phyloP scores from a whole-genome alignment of 306 rosid species.

The Comarum palustre region DNA sequence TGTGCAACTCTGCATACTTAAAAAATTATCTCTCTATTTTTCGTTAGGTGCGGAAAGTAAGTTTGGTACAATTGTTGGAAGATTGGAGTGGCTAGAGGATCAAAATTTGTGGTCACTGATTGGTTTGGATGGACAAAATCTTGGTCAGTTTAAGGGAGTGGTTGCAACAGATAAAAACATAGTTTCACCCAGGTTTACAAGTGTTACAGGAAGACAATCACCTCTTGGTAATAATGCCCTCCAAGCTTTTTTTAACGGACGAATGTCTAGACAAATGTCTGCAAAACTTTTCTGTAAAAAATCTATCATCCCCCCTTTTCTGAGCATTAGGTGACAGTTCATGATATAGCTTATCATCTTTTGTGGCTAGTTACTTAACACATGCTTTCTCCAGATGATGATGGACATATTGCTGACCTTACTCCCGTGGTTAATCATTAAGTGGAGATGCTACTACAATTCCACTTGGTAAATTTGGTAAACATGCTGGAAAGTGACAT shows the following conservation, averaged over 20 bases:
- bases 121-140: constrained; percentile 60
- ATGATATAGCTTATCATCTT: constrained; percentile 3
- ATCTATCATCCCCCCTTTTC: not conserved
- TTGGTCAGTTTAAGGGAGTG: constrained; percentile 78
- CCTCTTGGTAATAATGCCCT: constrained; percentile 63
- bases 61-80: constrained; percentile 63
- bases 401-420: constrained; percentile 1
- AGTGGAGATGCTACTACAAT: not conserved
- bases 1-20: constrained; percentile 8
- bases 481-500: not conserved
- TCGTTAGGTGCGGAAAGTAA: constrained; percentile 75
- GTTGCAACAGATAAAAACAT: constrained; percentile 83
- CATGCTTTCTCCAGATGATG: constrained; percentile 10
- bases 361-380: not conserved
- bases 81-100: constrained; percentile 67
- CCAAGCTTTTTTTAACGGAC: constrained; percentile 5
- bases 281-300: not conserved
- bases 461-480: not conserved
- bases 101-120: constrained; percentile 66
- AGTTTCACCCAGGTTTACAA: constrained; percentile 57
- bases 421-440: not conserved
- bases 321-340: not conserved
- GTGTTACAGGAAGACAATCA: constrained; percentile 57
- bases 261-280: not conserved
- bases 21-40: constrained; percentile 5